These are phyloP conservation scores for Colletotrichum filicis DNA, from an alignment of 2,329 filamentous ascomycete genomes.

Conservation along the genomic window DNA sequence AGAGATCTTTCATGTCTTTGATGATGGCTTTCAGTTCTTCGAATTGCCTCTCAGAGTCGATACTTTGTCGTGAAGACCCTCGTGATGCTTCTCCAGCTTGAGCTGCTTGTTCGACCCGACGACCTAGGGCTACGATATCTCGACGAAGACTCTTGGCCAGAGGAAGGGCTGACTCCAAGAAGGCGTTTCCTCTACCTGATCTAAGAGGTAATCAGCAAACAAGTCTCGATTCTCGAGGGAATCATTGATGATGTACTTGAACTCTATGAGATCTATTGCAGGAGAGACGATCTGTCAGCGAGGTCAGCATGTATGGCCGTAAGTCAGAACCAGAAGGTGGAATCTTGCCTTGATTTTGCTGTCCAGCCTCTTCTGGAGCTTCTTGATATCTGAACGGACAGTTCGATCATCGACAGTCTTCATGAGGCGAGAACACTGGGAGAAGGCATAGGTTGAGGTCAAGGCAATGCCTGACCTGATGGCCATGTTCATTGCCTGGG, in stretches of 20 bases:
- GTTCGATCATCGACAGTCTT: constrained; percentile 80
- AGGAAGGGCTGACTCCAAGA: constrained; percentile 84
- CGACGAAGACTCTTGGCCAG: constrained; percentile 85
- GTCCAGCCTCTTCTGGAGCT: constrained; percentile 79
- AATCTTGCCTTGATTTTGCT: constrained; percentile 80
- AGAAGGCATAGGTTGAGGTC: constrained; percentile 86
- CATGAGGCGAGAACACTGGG: constrained; percentile 81
- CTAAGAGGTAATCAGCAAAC: constrained; percentile 46
- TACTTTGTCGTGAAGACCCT: constrained; percentile 51
- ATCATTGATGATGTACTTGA: constrained; percentile 69
- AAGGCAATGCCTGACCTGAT: constrained; percentile 88
- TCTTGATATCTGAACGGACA: constrained; percentile 74
- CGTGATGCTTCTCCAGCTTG: constrained; percentile 66
- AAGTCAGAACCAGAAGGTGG: not conserved
- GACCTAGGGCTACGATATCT: constrained; percentile 84
- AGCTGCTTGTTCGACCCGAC: constrained; percentile 77
- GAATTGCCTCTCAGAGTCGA: constrained; percentile 66
- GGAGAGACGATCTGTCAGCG: constrained; percentile 80
- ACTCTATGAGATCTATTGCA: constrained; percentile 90
- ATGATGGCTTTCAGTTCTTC: constrained; percentile 77
- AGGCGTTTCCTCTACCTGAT: constrained; percentile 64
- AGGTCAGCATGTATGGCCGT: not conserved
- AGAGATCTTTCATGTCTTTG: constrained; percentile 77
- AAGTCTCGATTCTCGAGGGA: not conserved
- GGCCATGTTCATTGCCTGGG: constrained; percentile 90